These are phyloP conservation scores for Aspergillus amoenus DNA, from an alignment of 2,329 filamentous ascomycete genomes.

Conservation along the genomic window DNA sequence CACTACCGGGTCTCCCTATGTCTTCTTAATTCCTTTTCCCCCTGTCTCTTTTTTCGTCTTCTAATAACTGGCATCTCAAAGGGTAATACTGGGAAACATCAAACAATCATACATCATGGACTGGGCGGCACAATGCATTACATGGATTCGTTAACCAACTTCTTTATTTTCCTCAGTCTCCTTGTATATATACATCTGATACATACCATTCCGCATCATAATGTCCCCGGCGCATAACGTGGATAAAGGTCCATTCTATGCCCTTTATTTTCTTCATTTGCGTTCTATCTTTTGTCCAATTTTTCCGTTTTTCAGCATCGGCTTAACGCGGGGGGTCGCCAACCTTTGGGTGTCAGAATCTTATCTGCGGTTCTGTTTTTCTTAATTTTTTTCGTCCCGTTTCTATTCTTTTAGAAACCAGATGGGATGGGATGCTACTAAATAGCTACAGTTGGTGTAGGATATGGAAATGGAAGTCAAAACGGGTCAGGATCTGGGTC, in stretches of 20 bases:
- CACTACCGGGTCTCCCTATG: neutral
- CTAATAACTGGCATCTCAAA: neutral
- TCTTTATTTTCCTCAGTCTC: neutral
- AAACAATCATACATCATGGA: neutral
- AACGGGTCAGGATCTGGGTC: too few relatives aligned
- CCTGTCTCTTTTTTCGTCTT: neutral
- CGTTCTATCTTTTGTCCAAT: neutral
- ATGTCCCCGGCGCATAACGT: constrained; percentile 8
- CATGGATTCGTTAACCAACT: neutral
- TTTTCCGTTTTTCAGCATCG: neutral
- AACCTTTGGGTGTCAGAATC: neutral
- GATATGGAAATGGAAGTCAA: neutral
- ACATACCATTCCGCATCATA: constrained; percentile 4
- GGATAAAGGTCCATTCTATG: constrained; percentile 3
- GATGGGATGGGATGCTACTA: neutral
- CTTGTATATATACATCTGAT: constrained; percentile 9
- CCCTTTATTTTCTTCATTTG: neutral
- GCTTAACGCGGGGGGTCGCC: neutral
- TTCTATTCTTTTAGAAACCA: neutral
- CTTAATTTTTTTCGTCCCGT: neutral
- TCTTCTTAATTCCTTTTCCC: neutral
- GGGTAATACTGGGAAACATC: neutral
- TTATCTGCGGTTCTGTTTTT: neutral
- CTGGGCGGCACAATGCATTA: neutral
- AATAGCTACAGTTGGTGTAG: neutral